Evolutionary conservation across 805 yeast genomes (phyloP).

Genomic region (Candida manassasensis): DNA sequence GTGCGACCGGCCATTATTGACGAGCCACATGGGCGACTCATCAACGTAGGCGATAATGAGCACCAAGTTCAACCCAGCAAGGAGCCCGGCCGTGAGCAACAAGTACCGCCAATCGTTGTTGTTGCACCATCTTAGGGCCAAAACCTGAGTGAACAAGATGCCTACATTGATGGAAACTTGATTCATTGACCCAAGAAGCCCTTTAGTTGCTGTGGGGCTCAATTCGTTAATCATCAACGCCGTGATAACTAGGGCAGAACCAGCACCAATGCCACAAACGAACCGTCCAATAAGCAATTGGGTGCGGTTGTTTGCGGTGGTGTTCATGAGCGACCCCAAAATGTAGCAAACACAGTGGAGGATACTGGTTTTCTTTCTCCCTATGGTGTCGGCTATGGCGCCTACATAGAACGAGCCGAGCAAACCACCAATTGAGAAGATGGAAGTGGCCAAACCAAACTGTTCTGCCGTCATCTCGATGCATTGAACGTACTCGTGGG

Average conservation of each 20-base stretch:
- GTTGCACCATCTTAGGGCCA: constrained; percentile 68
- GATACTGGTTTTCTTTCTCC: constrained; percentile 54
- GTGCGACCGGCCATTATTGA: constrained; percentile 39
- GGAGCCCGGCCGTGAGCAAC: constrained; percentile 52
- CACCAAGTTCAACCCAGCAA: constrained; percentile 49
- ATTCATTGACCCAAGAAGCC: constrained; percentile 82
- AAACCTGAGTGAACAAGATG: constrained; percentile 70
- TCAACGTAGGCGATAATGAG: constrained; percentile 38
- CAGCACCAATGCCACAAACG: constrained; percentile 81
- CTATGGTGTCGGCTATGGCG: constrained; percentile 55
- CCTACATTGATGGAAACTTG: constrained; percentile 87
- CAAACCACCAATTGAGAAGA: constrained; percentile 81
- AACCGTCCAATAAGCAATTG: constrained; percentile 63
- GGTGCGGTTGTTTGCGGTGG: constrained; percentile 39
- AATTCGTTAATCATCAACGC: constrained; percentile 81
- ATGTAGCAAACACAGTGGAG: constrained; percentile 48
- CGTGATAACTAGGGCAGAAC: constrained; percentile 77
- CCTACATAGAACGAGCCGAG: constrained; percentile 71
- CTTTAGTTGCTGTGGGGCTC: constrained; percentile 63
- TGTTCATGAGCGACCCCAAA: constrained; percentile 61
- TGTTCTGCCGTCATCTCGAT: constrained; percentile 52
- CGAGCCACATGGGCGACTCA: constrained; percentile 87
- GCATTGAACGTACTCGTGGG: constrained; percentile 44
- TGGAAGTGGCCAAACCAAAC: constrained; percentile 70
- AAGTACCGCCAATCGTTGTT: constrained; percentile 68